Conservation (phyloP, 495 filamentous ascomycete genomes). For the Podospora conica region DNA sequence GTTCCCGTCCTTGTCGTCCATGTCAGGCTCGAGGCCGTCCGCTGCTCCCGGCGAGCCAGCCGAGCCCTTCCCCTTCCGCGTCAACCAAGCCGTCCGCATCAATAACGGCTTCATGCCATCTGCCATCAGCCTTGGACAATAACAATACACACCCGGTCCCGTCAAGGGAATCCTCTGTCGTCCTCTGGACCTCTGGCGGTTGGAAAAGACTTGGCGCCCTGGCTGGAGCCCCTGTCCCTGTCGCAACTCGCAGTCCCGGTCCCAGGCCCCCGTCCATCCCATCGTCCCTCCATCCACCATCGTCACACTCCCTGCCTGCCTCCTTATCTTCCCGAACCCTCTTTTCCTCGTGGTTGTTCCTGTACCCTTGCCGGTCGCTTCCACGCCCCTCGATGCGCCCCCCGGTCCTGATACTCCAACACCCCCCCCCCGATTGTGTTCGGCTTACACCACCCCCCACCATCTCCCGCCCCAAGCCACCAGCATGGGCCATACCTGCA, state of each 20-base stretch:
- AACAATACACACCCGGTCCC: conserved; percentile 23
- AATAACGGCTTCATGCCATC: conserved; percentile 1
- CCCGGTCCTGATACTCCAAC: conserved; percentile 1
- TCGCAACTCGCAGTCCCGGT: conserved; percentile 26
- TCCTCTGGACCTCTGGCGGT: conserved; percentile 17
- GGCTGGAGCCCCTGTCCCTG: conserved; percentile 25
- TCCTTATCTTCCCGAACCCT: conserved; percentile 37
- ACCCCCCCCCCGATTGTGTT: background rate
- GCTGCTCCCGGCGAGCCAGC: background rate
- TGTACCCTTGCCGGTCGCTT: conserved; percentile 19
- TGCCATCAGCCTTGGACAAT: conserved; percentile 3
- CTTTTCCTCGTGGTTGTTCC: conserved; percentile 32
- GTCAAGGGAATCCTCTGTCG: conserved; percentile 19
- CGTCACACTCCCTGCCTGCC: conserved; percentile 17
- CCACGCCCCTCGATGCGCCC: conserved; percentile 13
- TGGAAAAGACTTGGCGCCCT: conserved; percentile 7
- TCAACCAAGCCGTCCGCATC: conserved; percentile 3
- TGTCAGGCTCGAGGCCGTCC: background rate
- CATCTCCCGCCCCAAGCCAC: conserved; percentile 18
- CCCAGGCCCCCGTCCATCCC: conserved; percentile 18
- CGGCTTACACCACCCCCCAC: conserved; percentile 13
- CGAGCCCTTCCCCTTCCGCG: background rate
- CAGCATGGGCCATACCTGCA: conserved; percentile 20
- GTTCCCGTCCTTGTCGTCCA: conserved; percentile 1
- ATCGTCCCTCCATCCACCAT: conserved; percentile 16